phyloP scores from a whole-genome alignment of 257 asterid species.

The Ligustrum vulgare region DNA sequence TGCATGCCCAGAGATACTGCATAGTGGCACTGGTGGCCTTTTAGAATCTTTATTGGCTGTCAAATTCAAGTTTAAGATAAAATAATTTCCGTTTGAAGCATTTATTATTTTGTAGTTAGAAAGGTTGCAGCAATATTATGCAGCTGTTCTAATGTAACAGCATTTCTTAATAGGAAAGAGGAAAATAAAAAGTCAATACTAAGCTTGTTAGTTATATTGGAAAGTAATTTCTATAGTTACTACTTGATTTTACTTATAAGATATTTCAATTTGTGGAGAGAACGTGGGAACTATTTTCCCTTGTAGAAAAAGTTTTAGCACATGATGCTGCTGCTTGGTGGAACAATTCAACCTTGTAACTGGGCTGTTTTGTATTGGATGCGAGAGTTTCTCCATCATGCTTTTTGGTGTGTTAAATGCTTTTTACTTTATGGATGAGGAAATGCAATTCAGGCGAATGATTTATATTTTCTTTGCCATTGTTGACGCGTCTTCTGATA shows the following conservation, averaged over 20 bases:
- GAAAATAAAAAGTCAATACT: background rate
- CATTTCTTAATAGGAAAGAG: background rate
- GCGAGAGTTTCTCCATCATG: background rate
- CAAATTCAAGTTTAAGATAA: background rate
- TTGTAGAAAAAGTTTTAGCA: background rate
- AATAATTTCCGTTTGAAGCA: background rate
- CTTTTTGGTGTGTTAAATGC: background rate
- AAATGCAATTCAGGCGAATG: conserved; percentile 5
- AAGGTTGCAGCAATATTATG: background rate
- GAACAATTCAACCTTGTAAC: background rate
- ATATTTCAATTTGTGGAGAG: background rate
- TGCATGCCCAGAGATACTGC: background rate
- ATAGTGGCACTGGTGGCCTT: background rate
- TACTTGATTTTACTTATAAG: background rate
- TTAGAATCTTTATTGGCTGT: background rate
- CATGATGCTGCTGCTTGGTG: background rate
- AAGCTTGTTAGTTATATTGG: background rate
- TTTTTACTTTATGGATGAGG: background rate
- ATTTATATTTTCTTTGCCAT: background rate
- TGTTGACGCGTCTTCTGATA: background rate
- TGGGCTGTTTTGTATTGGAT: background rate
- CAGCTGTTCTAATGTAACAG: background rate
- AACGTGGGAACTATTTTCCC: background rate
- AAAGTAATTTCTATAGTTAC: background rate
- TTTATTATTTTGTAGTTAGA: background rate